Evolutionary conservation across 2,329 filamentous ascomycete genomes (phyloP), one percentile per base, ranked within the genome.

Genomic region (Sclerotinia minor): DNA sequence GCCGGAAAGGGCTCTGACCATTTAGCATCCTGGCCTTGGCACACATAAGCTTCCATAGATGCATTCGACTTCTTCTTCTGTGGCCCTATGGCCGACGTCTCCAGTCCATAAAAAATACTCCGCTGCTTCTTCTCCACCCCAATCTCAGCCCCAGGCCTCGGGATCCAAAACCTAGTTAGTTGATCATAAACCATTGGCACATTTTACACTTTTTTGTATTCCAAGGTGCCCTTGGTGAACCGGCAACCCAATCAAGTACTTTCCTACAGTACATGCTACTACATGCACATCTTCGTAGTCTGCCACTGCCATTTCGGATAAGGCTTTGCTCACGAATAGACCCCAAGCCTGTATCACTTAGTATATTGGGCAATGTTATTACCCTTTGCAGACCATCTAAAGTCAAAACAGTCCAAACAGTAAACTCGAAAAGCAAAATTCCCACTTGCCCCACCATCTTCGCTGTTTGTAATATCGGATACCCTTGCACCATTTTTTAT

Each of bases 241-340:
- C 66, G 64, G 68, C 68, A 67, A 69, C 57, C 67, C 64, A 67
- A 67, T 64, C 66, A n/a, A n/a, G n/a, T n/a, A 65, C 29, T 44
- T 67, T 52, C 50, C 66, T 70, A 41, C 38, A 41, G 38, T 70
- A 41, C 38, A 41, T 13, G 38, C 38, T 41, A 64, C 69, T 67
- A 69, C 69, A 68, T 68, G 66, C 69, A 69, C 49, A 69, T 71
- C 54, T 69, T 64, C 69, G 69, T 68, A 70, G 68, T 67, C 70
- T 74, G 71, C 71, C 72, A 73, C 73, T 73, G 69, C 64, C 64
- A 74, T 73, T 68, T 74, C 70, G 72, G 71, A 72, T 55, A 54
- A 67, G 71, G 68, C 5, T 67, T 69, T 68, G 61, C 70, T 63
- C n/a, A 54, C 9, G n/a, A 54, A 49, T 53, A 54, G 49, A 54